Evolutionary conservation across 768 basidiomycete genomes (phyloP).

Genomic region (Neoboletus subvelutipes): DNA sequence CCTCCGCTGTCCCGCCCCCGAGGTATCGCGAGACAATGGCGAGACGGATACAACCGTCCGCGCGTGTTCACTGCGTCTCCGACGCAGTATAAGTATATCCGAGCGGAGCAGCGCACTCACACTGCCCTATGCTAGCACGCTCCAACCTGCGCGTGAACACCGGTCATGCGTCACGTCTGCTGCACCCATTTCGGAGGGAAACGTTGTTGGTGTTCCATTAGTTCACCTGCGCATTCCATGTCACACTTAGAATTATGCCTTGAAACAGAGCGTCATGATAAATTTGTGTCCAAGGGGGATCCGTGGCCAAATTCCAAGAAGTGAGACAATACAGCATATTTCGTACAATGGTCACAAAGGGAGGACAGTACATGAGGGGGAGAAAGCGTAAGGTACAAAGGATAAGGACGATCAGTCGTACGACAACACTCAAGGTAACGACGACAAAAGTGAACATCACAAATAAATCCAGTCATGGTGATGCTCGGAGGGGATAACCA

Average conservation of each 20-base stretch:
- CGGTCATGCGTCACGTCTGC: not conserved
- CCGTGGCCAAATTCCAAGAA: not conserved
- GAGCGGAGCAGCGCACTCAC: not conserved
- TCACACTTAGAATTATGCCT: not conserved
- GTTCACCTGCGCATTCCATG: not conserved
- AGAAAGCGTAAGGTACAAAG: not conserved
- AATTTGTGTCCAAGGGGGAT: not conserved
- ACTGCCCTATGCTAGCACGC: not conserved
- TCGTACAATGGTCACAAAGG: not conserved
- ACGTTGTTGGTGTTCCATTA: not conserved
- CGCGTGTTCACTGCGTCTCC: not conserved
- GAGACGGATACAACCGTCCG: not conserved
- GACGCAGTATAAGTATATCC: not conserved
- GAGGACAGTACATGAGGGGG: not conserved
- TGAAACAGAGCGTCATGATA: not conserved
- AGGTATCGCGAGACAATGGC: not conserved
- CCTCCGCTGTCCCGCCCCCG: not conserved
- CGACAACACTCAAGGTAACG: not conserved
- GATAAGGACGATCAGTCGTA: not conserved
- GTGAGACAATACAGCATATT: not conserved
- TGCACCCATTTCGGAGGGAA: not conserved
- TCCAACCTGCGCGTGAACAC: not conserved
- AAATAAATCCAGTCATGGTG: not conserved
- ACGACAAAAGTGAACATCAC: not conserved
- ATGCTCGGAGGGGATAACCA: not conserved